Evolutionary conservation across 108 stramenopile species (phyloP).

Genomic region (Hondaea fermentalgiana): DNA sequence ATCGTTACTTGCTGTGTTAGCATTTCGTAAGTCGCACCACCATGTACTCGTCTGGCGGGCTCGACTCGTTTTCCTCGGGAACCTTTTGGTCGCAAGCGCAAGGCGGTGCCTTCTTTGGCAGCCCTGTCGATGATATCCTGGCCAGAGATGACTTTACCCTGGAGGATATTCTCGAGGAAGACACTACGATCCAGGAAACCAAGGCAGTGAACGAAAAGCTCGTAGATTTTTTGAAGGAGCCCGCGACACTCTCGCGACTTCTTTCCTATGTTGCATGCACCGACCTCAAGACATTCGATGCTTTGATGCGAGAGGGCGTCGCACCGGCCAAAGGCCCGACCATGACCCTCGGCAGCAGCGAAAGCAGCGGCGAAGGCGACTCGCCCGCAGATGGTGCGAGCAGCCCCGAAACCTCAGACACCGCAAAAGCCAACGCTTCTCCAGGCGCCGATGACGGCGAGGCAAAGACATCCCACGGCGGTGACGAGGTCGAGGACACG

Average conservation of each 20-base stretch:
- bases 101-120: background rate
- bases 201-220: background rate
- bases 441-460: no score
- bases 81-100: background rate
- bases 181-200: constrained; percentile 11
- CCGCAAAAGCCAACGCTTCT: no score
- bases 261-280: background rate
- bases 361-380: no score
- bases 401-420: no score
- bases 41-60: background rate
- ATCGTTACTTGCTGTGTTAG: no score
- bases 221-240: background rate
- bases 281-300: background rate
- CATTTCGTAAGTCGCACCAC: background rate
- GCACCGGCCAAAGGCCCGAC: background rate
- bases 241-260: background rate
- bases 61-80: background rate
- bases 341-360: background rate
- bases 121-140: background rate
- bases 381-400: no score
- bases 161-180: background rate
- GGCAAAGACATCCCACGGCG: no score
- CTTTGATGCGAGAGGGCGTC: background rate
- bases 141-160: background rate
- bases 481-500: background rate